Evolutionary conservation across 2,329 filamentous ascomycete genomes (phyloP), one percentile per base, ranked within the genome.

Genomic region (Diplodia corticola): DNA sequence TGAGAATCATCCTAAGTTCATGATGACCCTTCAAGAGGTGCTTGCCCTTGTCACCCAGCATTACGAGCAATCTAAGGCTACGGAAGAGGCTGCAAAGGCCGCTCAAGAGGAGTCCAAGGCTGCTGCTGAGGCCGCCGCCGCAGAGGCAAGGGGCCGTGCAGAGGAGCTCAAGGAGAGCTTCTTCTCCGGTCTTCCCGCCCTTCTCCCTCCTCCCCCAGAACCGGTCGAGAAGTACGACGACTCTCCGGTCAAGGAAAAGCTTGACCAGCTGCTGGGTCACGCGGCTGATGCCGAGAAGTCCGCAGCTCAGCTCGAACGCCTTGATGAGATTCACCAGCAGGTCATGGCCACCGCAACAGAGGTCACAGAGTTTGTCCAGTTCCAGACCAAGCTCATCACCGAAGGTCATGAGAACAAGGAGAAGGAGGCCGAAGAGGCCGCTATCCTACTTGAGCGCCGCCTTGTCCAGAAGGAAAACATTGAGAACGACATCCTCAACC

Each of bases 271-370:
- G 26, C 79, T 92, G 48, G 86, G 85, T 60, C 87, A 91, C 73
- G 87, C 85, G 35, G 83, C 87, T 28, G 84, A 86, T 22, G 86
- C 91, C 0, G 86, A 86, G 61, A 89, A 92, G 73, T 88, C 91
- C 1, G 86, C 92, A 40, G 83, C 85, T 5, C 91, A 93, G 71
- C 85, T 97, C 53, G 89, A 91, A 69, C 91, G 91, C 26, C 85
- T 99, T 5, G 92, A 97, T 70, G 87, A 93, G 76, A 95, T 98
- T 60, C 92, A 97, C 73, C 85, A 91, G 69, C 91, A 96, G 71
- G 92, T 99, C 66, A 87, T 92, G 75, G 85, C 88, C 67, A 96
- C 92, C 1, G 93, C 94, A 0, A 87, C 88, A 22, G 92, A 96
- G 74, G 89, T 99, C 64, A 90, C 90, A 2, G 87, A 89, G 49